A percentile compares a stretch with the other conserved stretches of the same genome.
phyloP scores from a whole-genome alignment of 2,329 filamentous ascomycete genomes.

The Cadophora sp. region DNA sequence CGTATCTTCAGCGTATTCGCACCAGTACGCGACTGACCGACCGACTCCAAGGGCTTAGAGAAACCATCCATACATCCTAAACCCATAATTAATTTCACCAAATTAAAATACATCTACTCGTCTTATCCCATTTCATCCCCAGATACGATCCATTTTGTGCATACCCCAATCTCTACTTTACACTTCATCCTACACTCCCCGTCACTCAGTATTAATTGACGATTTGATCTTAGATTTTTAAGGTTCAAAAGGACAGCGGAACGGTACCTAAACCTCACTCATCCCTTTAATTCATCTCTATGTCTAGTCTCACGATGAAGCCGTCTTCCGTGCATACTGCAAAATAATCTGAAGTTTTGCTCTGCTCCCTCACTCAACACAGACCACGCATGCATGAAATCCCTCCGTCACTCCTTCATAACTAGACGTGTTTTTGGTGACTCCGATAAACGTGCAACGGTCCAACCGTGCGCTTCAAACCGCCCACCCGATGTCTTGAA shows the following conservation, averaged over 20 bases:
- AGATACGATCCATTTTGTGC: background rate
- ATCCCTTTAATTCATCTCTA: background rate
- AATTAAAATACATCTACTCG: background rate
- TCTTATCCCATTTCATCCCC: background rate
- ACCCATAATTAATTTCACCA: background rate
- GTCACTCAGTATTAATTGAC: background rate
- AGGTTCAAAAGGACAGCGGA: background rate
- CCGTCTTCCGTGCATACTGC: background rate
- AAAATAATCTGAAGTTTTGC: background rate
- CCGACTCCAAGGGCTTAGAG: background rate
- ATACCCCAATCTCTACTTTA: background rate
- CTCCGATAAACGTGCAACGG: background rate
- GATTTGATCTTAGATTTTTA: background rate
- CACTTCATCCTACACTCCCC: background rate
- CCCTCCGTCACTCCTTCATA: background rate
- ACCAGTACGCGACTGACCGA: background rate
- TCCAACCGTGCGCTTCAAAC: conserved; percentile 12
- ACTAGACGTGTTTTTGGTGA: background rate
- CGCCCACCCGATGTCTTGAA: conserved; percentile 1
- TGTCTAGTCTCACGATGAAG: background rate
- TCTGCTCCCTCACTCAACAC: background rate
- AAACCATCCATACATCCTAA: background rate
- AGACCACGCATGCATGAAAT: background rate
- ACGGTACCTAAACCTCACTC: background rate
- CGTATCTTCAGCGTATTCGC: background rate